Percentiles rank a stretch among this genome's conserved stretches.
Conservation (phyloP, 441 rosid genomes). For the Gossypium gossypioides region DNA sequence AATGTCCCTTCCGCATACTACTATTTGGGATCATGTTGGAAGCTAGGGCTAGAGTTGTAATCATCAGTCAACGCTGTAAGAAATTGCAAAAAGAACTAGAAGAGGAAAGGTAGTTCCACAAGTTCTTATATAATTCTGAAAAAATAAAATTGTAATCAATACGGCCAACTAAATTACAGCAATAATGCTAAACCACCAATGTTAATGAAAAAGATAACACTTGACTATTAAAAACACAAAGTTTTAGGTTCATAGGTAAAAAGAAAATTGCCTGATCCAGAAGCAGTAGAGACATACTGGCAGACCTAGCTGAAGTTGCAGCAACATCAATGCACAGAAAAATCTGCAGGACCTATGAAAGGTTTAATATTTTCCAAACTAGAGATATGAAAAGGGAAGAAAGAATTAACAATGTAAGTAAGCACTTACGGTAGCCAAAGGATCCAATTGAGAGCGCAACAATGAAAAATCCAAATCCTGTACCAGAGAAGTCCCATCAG, state of each 20-base stretch:
- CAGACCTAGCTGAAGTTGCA: conserved; percentile 78
- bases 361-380: conserved; percentile 15
- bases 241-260: conserved; percentile 13
- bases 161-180: conserved; percentile 7
- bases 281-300: conserved; percentile 68
- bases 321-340: conserved; percentile 95
- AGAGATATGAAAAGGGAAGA: conserved; percentile 4
- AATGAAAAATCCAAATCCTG: conserved; percentile 75
- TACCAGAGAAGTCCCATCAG: conserved; percentile 59
- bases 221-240: conserved; percentile 10
- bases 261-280: conserved; percentile 64
- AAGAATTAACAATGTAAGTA: conserved; percentile 12
- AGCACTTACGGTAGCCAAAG: conserved; percentile 79
- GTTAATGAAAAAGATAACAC: conserved; percentile 13
- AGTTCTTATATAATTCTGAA: not conserved
- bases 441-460: conserved; percentile 69
- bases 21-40: not conserved
- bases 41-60: not conserved
- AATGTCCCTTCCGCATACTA: not conserved
- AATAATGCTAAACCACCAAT: conserved; percentile 10
- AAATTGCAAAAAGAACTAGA: not conserved
- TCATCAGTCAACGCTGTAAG: not conserved
- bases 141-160: not conserved
- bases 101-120: not conserved
- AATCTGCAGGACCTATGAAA: conserved; percentile 41